Evolutionary conservation across 2,329 filamentous ascomycete genomes (phyloP).

Genomic region (Hypoxylon sp.): DNA sequence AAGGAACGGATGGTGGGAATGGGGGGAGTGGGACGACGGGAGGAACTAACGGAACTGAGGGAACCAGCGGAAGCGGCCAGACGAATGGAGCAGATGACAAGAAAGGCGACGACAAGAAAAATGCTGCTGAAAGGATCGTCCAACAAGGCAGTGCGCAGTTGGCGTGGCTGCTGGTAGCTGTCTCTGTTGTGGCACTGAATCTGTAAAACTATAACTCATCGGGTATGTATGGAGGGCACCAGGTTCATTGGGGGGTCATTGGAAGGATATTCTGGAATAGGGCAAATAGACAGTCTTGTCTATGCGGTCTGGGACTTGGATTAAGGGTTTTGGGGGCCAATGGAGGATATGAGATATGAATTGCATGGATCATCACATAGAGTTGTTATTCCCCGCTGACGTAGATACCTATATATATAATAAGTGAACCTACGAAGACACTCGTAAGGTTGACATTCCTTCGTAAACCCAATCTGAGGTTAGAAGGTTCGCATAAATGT

Average conservation of each 20-base stretch:
- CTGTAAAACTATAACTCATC: slow-evolving; percentile 11
- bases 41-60: slow-evolving; percentile 2
- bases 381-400: background rate
- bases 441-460: background rate
- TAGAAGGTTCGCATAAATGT: background rate
- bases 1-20: background rate
- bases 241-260: background rate
- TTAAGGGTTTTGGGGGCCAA: background rate
- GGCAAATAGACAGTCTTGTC: background rate
- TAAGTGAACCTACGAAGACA: background rate
- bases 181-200: slow-evolving; percentile 13
- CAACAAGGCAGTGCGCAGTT: background rate
- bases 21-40: background rate
- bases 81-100: slow-evolving; percentile 1
- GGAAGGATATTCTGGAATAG: background rate
- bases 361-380: slow-evolving; percentile 9
- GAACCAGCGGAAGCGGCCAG: background rate
- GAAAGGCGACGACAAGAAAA: slow-evolving; percentile 9
- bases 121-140: slow-evolving; percentile 11
- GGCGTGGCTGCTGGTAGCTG: slow-evolving; percentile 4
- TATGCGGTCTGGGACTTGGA: background rate
- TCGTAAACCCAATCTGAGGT: background rate
- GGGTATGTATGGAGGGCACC: background rate
- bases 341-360: slow-evolving; percentile 1
- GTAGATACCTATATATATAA: background rate